Evolutionary conservation across 2,329 filamentous ascomycete genomes (phyloP).

Genomic region (Talaromyces funiculosus): DNA sequence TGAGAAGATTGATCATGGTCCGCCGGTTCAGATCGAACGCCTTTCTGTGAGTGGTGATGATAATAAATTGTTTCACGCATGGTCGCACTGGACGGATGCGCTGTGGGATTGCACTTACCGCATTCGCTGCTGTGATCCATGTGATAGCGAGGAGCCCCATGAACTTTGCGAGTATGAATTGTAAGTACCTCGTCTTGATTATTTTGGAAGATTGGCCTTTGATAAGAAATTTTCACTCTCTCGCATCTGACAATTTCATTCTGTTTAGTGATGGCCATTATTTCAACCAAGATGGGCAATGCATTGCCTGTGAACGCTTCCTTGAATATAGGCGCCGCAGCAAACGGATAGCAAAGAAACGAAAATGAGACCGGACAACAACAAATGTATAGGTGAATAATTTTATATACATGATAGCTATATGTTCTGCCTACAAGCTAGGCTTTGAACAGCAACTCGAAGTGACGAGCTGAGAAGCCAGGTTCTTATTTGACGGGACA

Average conservation of each 20-base stretch:
- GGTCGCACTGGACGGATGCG: background rate
- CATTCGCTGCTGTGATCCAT: background rate
- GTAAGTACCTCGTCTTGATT: background rate
- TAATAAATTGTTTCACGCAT: constrained; percentile 1
- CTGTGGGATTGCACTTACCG: constrained; percentile 11
- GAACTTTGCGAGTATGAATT: constrained; percentile 7
- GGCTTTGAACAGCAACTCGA: constrained; percentile 29
- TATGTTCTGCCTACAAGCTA: constrained; percentile 13
- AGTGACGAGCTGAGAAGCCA: constrained; percentile 26
- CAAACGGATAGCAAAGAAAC: constrained; percentile 19
- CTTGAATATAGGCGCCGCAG: constrained; percentile 5
- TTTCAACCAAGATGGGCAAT: constrained; percentile 15
- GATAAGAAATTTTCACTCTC: background rate
- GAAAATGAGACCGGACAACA: constrained; percentile 13
- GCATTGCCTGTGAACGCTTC: constrained; percentile 4
- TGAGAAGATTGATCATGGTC: constrained; percentile 7
- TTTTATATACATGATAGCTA: background rate
- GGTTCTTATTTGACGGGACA: constrained; percentile 32
- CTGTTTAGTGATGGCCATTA: constrained; percentile 13
- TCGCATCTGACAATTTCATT: background rate
- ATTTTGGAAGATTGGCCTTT: background rate
- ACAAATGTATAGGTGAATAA: background rate
- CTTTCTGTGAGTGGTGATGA: constrained; percentile 2
- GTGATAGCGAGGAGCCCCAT: background rate
- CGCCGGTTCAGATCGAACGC: background rate